Evolutionary conservation across 2,329 filamentous ascomycete species (phyloP), one percentile per base, ranked within the genome.

Genomic region (Arachnopeziza araneosa): DNA sequence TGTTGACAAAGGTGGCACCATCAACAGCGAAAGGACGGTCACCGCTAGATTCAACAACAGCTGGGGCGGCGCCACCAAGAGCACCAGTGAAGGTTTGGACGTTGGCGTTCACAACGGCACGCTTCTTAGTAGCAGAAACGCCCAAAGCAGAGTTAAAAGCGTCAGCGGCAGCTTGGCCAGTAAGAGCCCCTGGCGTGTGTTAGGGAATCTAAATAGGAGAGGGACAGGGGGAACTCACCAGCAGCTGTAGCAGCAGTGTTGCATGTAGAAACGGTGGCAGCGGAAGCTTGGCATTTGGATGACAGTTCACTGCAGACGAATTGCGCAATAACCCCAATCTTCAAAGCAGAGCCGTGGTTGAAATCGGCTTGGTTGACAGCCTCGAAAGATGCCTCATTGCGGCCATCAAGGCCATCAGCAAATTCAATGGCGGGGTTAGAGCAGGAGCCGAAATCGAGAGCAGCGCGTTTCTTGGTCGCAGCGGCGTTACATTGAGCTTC

Each of bases 1-100:
- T 71, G 69, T 80, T 81, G 26, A 79, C 79, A 69, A 88, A 88
- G 30, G 76, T 84, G 74, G 78, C 77, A 54, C 80, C 81, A 66
- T 81, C 80, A 62, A 85, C 82, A 22, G 68, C 63, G 71, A 86
- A 86, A 58, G 83, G 81, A 26, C 83, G 77, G 71, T 83, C 74
- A 44, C 80, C 81, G 1, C 79, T 79, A 67, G 82, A 67, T 30
- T 24, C 4, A 48, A 69, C 72, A 26, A 86, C 77, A 8, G 73
- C 73, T 10, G 83, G 83, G 2, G 82, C 80, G 10, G 74, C 74
- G 52, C 81, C 82, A 51, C 77, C 82, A 58, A 86, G 72, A 56
- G 66, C 63, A 10, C 23, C 52, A n/a, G 23, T 24, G 23, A 21
- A 26, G 24, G 52, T 54, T 7, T n/a, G 19, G 9, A n/a, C 19